A percentile compares a stretch with the other conserved stretches of the same genome.
These are phyloP conservation scores for Sesbania bispinosa DNA, from an alignment of 306 rosid genomes.

Conservation along the genomic window DNA sequence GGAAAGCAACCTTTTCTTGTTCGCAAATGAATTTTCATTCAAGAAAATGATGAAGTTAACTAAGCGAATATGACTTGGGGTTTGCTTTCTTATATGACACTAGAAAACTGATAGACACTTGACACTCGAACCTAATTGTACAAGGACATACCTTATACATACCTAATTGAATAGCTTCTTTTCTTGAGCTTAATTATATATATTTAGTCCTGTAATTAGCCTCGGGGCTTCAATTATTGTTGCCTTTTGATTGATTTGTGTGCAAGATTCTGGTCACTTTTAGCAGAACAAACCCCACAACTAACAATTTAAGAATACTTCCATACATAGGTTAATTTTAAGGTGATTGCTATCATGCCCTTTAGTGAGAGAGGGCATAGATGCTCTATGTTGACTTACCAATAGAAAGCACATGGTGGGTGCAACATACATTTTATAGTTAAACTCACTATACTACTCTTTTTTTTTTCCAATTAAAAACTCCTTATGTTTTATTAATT, in stretches of 20 bases:
- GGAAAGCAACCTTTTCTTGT: background rate
- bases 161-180: background rate
- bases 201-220: background rate
- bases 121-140: background rate
- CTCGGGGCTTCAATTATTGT: background rate
- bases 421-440: too few species aligned
- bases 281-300: background rate
- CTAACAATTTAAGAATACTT: background rate
- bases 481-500: too few species aligned
- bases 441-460: too few species aligned
- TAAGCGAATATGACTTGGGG: background rate
- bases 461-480: too few species aligned
- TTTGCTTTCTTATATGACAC: background rate
- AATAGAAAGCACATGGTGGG: too few species aligned
- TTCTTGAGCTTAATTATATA: background rate
- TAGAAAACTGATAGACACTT: background rate
- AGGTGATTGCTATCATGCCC: too few species aligned
- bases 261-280: background rate
- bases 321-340: background rate
- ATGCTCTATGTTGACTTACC: too few species aligned
- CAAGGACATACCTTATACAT: background rate
- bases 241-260: background rate
- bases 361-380: too few species aligned
- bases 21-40: background rate
- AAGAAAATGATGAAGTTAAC: conserved; percentile 5